Conservation (phyloP, 164 flowering plant species). For the Vitis vinifera region DNA sequence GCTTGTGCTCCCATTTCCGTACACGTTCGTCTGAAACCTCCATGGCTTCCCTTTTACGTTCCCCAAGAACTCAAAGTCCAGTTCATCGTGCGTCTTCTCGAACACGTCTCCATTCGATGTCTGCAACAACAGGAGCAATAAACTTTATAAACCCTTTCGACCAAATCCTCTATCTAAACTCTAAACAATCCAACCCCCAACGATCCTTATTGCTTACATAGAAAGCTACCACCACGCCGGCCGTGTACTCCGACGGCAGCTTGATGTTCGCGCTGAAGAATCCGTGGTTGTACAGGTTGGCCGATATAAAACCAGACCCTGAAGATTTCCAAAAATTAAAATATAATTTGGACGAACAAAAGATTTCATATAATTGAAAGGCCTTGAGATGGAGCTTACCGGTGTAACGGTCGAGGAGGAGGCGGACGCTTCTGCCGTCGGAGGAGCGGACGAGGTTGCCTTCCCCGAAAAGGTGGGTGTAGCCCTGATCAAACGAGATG, state of each 20-base stretch:
- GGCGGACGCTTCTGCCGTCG: slow-evolving; percentile 51
- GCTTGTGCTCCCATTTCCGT: slow-evolving; percentile 84
- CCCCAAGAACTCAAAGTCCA: slow-evolving; percentile 91
- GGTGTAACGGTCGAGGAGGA: slow-evolving; percentile 66
- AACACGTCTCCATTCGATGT: slow-evolving; percentile 81
- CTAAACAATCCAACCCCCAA: not conserved
- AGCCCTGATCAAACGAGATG: slow-evolving; percentile 52
- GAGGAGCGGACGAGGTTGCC: slow-evolving; percentile 50
- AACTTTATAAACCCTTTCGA: not conserved
- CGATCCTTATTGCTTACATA: slow-evolving; percentile 49
- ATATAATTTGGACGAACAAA: too few relatives aligned
- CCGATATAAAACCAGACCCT: slow-evolving; percentile 93
- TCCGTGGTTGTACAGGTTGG: slow-evolving; percentile 65
- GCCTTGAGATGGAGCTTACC: slow-evolving; percentile 31
- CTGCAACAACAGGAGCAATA: slow-evolving; percentile 28
- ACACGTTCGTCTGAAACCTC: slow-evolving; percentile 89
- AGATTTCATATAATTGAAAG: too few relatives aligned
- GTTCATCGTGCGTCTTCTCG: slow-evolving; percentile 83
- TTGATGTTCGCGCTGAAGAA: slow-evolving; percentile 89
- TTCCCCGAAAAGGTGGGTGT: slow-evolving; percentile 71
- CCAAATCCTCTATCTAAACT: not conserved
- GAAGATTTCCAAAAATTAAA: slow-evolving; percentile 6
- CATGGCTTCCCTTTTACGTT: slow-evolving; percentile 69
- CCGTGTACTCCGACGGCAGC: slow-evolving; percentile 73
- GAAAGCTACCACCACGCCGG: slow-evolving; percentile 90